These are phyloP conservation scores for Tolypocladium sp. DNA, from an alignment of 2,329 filamentous ascomycete species.

Conservation along the genomic window DNA sequence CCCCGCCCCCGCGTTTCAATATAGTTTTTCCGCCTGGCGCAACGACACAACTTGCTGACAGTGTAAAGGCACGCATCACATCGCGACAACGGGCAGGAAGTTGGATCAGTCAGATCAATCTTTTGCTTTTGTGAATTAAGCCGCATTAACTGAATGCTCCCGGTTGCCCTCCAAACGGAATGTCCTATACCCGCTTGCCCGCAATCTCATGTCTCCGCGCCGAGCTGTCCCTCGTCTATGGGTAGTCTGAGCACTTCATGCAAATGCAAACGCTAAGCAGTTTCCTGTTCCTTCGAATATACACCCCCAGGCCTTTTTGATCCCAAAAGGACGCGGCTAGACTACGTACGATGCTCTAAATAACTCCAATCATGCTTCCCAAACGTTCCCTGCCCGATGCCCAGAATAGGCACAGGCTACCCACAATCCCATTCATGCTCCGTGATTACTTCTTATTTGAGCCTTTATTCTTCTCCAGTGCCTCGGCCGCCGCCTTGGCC, in stretches of 20 bases:
- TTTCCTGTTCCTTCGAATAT: neutral
- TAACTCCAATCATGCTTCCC: constrained; percentile 5
- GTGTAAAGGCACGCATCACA: neutral
- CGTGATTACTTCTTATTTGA: constrained; percentile 42
- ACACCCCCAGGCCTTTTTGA: neutral
- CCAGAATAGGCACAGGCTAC: neutral
- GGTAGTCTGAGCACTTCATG: neutral
- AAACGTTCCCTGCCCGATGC: neutral
- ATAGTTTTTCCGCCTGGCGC: neutral
- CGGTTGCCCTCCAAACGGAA: neutral
- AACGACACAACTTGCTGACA: neutral
- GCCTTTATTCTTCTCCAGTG: constrained; percentile 44
- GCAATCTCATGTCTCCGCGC: neutral
- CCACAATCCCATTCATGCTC: neutral
- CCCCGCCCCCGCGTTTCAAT: constrained; percentile 8
- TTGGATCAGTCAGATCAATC: neutral
- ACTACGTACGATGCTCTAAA: constrained; percentile 5
- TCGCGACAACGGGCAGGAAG: neutral
- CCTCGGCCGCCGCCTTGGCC: constrained; percentile 42
- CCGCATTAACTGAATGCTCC: neutral
- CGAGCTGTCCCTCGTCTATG: neutral
- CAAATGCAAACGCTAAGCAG: neutral
- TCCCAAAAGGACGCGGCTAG: neutral
- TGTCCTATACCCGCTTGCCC: neutral
- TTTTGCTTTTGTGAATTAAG: neutral